Conservation (phyloP, 352 stramenopile species). For the Globisporangium acanthophoron region DNA sequence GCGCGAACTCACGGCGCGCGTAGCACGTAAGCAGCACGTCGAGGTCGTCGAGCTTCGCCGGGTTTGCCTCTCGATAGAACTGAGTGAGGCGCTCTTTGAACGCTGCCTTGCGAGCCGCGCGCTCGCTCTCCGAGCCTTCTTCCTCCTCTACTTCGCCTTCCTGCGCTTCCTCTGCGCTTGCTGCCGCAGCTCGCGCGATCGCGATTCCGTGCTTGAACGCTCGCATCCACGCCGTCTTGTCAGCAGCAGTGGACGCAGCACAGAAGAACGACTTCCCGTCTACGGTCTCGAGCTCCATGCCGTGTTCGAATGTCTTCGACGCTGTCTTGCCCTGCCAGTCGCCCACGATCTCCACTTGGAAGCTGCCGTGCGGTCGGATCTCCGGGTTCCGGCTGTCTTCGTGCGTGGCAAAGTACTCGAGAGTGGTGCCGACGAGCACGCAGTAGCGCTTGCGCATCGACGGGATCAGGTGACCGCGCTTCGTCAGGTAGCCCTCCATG, state of each 20-base stretch:
- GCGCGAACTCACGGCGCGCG: conserved; percentile 28
- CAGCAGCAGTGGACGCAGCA: conserved; percentile 36
- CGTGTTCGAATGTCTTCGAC: conserved; percentile 42
- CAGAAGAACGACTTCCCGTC: conserved; percentile 75
- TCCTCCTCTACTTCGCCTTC: conserved; percentile 1
- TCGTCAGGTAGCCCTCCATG: conserved; percentile 76
- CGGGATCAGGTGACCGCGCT: conserved; percentile 61
- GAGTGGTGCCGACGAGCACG: conserved; percentile 39
- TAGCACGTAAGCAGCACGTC: conserved; percentile 48
- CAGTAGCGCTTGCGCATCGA: conserved; percentile 79
- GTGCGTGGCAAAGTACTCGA: conserved; percentile 66
- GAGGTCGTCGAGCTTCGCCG: conserved; percentile 39
- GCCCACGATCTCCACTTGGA: conserved; percentile 47
- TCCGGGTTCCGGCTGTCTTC: conserved; percentile 53
- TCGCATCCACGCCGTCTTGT: conserved; percentile 58
- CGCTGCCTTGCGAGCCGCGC: conserved; percentile 10
- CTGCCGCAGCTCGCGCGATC: conserved; percentile 14
- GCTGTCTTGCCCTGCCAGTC: conserved; percentile 69
- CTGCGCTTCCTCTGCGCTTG: conserved; percentile 1
- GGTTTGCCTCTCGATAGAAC: conserved; percentile 59
- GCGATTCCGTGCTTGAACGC: conserved; percentile 54
- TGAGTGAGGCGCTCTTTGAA: conserved; percentile 33
- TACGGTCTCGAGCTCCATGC: conserved; percentile 60
- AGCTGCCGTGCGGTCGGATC: conserved; percentile 21
- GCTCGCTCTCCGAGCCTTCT: conserved; percentile 12